Evolutionary conservation across 768 basidiomycete genomes (phyloP), one percentile per base, ranked within the genome.

Genomic region (Sporobolomyces pararoseus): DNA sequence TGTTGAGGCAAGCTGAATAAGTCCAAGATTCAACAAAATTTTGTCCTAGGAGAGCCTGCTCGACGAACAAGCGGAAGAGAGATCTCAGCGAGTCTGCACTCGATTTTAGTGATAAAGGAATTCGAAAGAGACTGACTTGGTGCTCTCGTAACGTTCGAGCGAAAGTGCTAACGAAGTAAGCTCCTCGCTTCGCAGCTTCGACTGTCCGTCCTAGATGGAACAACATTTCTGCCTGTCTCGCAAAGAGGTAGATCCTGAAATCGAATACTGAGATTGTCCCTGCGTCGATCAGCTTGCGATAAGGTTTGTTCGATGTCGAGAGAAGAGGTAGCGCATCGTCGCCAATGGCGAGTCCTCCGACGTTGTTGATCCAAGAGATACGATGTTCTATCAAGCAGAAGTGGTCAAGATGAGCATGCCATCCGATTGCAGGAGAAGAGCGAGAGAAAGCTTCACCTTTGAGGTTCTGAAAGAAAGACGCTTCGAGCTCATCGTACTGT

Each of bases 201-300:
- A 83, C 83, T 7, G 90, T 80, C 47, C 85, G 83, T 1, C 86
- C 86, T 76, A 89, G 78, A 73, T 85, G 85, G 52, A 85, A 88
- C 2, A 97, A 81, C 37, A 97, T 81, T 54, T 82, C 81, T 63
- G 90, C 91, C 79, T 96, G 93, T 23, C 90, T 84, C 31, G 90
- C 87, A 59, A 97, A 87, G 25, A 98, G 83, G 78, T 96, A 99
- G 75, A 87, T 84, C 57, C 94, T 86, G 75, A 97, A 89, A 81
- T 98, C 96, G 77, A 98, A 95, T 13, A 95, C 85, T 6, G 91
- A 89, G 73, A 99, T 94, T 7, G 87, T 85, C 80, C 95, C 96
- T 31, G 88, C 86, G 29, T 93, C 84, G 67, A 97, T 91, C 53
- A 95, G 83, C 65, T 94, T 89, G 21, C 89, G 85, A 76, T 96